phyloP scores from a whole-genome alignment of 257 asterid species.

The Fraxinus americana region DNA sequence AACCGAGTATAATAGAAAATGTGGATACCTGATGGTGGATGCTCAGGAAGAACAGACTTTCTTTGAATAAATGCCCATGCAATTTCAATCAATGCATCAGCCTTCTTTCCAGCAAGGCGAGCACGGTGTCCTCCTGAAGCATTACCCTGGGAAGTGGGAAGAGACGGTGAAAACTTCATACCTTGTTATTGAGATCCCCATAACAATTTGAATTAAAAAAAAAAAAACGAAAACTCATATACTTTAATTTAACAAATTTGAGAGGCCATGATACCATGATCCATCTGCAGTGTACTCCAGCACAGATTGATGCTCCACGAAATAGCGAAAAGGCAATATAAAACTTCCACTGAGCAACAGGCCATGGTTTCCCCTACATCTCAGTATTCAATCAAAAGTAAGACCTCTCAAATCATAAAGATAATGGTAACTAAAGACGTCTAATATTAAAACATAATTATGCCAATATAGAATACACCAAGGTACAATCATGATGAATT shows the following conservation, averaged over 20 bases:
- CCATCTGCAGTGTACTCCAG: slow-evolving; percentile 92
- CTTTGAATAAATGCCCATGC: slow-evolving; percentile 71
- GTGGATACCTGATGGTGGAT: slow-evolving; percentile 64
- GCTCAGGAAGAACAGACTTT: slow-evolving; percentile 70
- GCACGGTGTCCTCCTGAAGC: slow-evolving; percentile 99
- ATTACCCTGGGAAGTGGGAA: slow-evolving; percentile 70
- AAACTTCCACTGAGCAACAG: slow-evolving; percentile 82
- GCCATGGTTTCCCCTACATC: slow-evolving; percentile 90
- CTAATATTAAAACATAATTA: not conserved
- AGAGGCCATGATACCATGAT: slow-evolving; percentile 55
- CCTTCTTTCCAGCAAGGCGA: slow-evolving; percentile 63
- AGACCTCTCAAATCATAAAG: slow-evolving; percentile 13
- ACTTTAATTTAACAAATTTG: slow-evolving; percentile 19
- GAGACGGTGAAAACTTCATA: slow-evolving; percentile 19
- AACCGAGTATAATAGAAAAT: slow-evolving; percentile 11
- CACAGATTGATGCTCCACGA: slow-evolving; percentile 88
- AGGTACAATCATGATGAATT: not conserved
- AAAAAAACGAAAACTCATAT: slow-evolving; percentile 3
- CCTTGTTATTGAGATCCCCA: not conserved
- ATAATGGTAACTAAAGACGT: slow-evolving; percentile 1
- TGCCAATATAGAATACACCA: not conserved
- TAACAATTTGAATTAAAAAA: not conserved
- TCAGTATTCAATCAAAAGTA: slow-evolving; percentile 26
- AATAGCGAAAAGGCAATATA: slow-evolving; percentile 87
- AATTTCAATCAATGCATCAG: slow-evolving; percentile 55